A percentile compares a stretch with the other conserved stretches of the same genome.
Evolutionary conservation across 2,329 filamentous ascomycete genomes (phyloP).

Genomic region (Aphanoascus verrucosus): DNA sequence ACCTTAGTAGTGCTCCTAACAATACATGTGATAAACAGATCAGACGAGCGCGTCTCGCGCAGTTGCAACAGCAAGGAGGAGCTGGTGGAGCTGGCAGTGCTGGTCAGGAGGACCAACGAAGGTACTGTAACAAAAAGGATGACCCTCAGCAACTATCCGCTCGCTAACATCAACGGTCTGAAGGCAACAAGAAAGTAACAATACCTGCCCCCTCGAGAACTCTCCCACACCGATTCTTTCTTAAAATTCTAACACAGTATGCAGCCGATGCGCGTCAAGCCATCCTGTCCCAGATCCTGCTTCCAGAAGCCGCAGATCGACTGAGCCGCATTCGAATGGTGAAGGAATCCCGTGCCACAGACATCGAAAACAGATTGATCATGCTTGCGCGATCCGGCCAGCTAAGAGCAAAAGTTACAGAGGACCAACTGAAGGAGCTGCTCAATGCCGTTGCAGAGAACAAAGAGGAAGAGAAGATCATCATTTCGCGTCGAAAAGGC

Average conservation of each 20-base stretch:
- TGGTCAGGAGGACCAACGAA: constrained; percentile 52
- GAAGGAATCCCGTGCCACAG: constrained; percentile 78
- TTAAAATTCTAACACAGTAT: constrained; percentile 4
- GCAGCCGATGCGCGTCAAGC: constrained; percentile 27
- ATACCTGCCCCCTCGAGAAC: not conserved
- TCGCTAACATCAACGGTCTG: constrained; percentile 5
- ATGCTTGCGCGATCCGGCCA: constrained; percentile 83
- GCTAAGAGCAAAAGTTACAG: constrained; percentile 75
- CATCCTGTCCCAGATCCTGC: constrained; percentile 84
- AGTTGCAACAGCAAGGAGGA: constrained; percentile 64
- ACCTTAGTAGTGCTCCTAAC: not conserved
- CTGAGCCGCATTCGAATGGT: constrained; percentile 90
- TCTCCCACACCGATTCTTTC: not conserved
- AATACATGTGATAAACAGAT: constrained; percentile 47
- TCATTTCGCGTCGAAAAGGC: constrained; percentile 70
- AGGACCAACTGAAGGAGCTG: constrained; percentile 86
- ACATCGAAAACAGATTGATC: constrained; percentile 87
- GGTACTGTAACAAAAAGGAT: constrained; percentile 34
- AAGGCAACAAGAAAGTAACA: constrained; percentile 41
- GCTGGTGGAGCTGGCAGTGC: constrained; percentile 39
- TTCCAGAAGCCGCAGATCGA: constrained; percentile 85
- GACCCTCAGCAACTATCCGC: not conserved
- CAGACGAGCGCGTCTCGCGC: constrained; percentile 79
- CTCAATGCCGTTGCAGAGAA: constrained; percentile 74
- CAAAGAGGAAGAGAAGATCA: constrained; percentile 65